Percentiles rank a stretch among this genome's conserved stretches.
Conservation (phyloP, 2,329 filamentous ascomycete genomes). For the Pseudocercospora fuligena region DNA sequence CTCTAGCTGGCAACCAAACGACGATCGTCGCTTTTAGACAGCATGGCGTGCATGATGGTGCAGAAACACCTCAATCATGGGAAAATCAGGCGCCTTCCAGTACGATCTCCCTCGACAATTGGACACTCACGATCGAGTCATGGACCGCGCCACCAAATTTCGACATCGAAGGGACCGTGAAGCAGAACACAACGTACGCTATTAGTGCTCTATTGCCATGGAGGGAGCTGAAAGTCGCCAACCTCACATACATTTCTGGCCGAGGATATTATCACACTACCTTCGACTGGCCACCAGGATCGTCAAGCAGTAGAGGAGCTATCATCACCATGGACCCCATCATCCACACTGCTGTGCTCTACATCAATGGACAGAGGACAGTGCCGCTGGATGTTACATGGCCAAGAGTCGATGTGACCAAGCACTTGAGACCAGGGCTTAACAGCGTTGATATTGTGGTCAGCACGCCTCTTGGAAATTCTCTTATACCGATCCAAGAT, state of each 20-base stretch:
- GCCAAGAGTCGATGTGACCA: constrained; percentile 15
- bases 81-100: constrained; percentile 20
- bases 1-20: constrained; percentile 47
- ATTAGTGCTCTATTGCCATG: constrained; percentile 11
- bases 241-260: constrained; percentile 6
- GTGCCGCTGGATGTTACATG: constrained; percentile 15
- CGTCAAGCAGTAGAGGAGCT: neutral
- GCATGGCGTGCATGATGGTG: neutral
- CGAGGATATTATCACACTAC: constrained; percentile 18
- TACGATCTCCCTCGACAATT: constrained; percentile 9
- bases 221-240: constrained; percentile 12
- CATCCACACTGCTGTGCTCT: constrained; percentile 18
- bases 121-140: constrained; percentile 19
- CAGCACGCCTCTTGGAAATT: constrained; percentile 18
- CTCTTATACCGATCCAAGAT: constrained; percentile 13
- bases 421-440: constrained; percentile 3
- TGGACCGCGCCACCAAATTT: constrained; percentile 13
- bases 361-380: constrained; percentile 14
- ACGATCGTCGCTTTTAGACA: constrained; percentile 45
- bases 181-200: constrained; percentile 14
- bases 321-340: constrained; percentile 15
- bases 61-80: neutral
- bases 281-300: constrained; percentile 7
- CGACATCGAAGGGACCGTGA: constrained; percentile 16
- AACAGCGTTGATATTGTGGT: constrained; percentile 18